Conservation (phyloP, 306 rosid species). For the Glycyrrhiza uralensis region DNA sequence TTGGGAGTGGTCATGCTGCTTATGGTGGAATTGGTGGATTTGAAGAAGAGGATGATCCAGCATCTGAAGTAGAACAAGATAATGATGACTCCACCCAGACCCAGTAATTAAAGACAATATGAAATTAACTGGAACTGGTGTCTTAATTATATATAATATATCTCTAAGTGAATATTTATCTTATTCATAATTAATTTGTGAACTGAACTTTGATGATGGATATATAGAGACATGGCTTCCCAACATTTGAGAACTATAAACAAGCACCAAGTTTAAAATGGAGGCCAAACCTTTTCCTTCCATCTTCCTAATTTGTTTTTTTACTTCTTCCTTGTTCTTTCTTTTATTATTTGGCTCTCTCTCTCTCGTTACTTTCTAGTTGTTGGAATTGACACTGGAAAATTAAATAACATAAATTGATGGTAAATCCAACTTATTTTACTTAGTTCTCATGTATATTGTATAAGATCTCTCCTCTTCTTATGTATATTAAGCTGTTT, state of each 20-base stretch:
- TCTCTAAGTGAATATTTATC: not conserved
- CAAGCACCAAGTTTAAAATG: not conserved
- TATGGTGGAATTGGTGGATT: conserved; percentile 71
- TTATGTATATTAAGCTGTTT: not conserved
- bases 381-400: not conserved
- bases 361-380: not conserved
- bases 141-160: not conserved
- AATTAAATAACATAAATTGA: not conserved
- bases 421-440: not conserved
- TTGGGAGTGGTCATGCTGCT: conserved; percentile 89
- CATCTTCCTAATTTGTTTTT: not conserved
- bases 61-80: conserved; percentile 94
- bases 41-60: conserved; percentile 91
- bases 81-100: conserved; percentile 42
- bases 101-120: conserved; percentile 26
- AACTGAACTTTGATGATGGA: not conserved
- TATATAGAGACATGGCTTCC: not conserved
- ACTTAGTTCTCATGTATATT: not conserved
- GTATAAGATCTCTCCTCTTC: not conserved
- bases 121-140: not conserved
- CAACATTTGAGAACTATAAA: not conserved
- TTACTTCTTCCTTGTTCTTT: not conserved
- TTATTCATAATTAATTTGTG: not conserved
- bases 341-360: not conserved
- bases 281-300: not conserved